Conservation (phyloP, 176 grass and related monocot species). For the Cocos nucifera region DNA sequence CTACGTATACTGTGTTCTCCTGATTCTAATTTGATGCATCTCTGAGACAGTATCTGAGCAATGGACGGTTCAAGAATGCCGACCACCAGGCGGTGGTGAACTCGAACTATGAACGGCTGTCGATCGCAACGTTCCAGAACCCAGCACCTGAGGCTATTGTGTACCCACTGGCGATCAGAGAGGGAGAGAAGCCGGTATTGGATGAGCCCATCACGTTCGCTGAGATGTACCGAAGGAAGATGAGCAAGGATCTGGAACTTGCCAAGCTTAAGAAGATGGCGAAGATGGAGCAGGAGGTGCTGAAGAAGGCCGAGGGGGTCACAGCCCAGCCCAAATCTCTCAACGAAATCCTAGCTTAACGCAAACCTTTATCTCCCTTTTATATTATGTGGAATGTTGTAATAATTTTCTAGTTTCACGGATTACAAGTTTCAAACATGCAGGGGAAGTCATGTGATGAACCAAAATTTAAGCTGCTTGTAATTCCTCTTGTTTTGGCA, state of each 20-base stretch:
- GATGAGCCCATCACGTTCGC: slow-evolving; percentile 71
- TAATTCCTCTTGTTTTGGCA: too few relatives aligned
- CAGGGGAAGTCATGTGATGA: too few relatives aligned
- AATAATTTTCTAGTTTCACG: too few relatives aligned
- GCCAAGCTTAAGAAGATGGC: slow-evolving; percentile 76
- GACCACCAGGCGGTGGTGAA: slow-evolving; percentile 95
- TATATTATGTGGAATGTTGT: too few relatives aligned
- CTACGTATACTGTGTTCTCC: too few relatives aligned
- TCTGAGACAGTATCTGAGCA: slow-evolving; percentile 59
- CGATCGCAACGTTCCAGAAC: slow-evolving; percentile 89
- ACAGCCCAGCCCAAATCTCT: slow-evolving; percentile 27
- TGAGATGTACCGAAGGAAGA: slow-evolving; percentile 90
- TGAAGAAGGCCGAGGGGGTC: slow-evolving; percentile 17
- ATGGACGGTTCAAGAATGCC: slow-evolving; percentile 86
- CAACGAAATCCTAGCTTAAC: slow-evolving; percentile 47
- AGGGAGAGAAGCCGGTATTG: slow-evolving; percentile 63
- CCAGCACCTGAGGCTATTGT: slow-evolving; percentile 65
- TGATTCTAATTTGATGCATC: background rate
- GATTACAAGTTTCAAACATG: too few relatives aligned
- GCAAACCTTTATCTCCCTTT: too few relatives aligned
- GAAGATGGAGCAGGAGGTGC: slow-evolving; percentile 13
- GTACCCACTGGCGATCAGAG: slow-evolving; percentile 65
- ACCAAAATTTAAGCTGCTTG: too few relatives aligned
- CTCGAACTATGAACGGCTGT: slow-evolving; percentile 56
- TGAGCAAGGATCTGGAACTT: slow-evolving; percentile 57